Evolutionary conservation across 192 early-diverging fungal genomes (phyloP).

Genomic region (Backusella tuberculispora): DNA sequence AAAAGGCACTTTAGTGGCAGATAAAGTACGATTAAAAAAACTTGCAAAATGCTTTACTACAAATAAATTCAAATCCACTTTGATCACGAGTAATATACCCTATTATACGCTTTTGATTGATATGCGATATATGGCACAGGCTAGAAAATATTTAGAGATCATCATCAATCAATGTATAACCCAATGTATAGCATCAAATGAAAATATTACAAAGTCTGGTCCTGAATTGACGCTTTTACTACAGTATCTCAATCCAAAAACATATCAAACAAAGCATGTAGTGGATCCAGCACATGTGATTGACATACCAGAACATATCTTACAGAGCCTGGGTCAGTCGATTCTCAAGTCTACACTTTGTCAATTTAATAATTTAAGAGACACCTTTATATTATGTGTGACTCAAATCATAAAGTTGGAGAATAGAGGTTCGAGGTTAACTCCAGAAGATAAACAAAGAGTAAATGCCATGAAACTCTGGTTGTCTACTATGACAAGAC

Average conservation of each 20-base stretch:
- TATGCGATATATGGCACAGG: conserved; percentile 13
- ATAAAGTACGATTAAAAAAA: neutral
- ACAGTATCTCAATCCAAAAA: conserved; percentile 31
- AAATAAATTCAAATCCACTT: neutral
- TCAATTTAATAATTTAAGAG: conserved; percentile 4
- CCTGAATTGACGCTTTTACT: conserved; percentile 27
- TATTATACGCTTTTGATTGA: conserved; percentile 22
- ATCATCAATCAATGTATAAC: conserved; percentile 21
- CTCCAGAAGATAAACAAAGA: conserved; percentile 1
- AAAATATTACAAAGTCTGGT: neutral
- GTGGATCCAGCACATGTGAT: neutral
- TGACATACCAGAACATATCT: neutral
- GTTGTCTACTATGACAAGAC: conserved; percentile 30
- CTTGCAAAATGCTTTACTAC: neutral
- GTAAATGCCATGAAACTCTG: conserved; percentile 33
- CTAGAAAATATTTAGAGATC: conserved; percentile 12
- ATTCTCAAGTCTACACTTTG: neutral
- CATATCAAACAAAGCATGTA: conserved; percentile 4
- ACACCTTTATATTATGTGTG: neutral
- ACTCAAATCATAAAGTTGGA: conserved; percentile 22
- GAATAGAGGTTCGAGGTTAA: conserved; percentile 3
- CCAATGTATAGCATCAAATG: neutral
- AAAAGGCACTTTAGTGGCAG: neutral
- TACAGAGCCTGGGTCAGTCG: conserved; percentile 18
- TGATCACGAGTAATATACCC: neutral